Base-by-base conservation (phyloP, 345 rosid genomes). In the Citrus sp. region DNA sequence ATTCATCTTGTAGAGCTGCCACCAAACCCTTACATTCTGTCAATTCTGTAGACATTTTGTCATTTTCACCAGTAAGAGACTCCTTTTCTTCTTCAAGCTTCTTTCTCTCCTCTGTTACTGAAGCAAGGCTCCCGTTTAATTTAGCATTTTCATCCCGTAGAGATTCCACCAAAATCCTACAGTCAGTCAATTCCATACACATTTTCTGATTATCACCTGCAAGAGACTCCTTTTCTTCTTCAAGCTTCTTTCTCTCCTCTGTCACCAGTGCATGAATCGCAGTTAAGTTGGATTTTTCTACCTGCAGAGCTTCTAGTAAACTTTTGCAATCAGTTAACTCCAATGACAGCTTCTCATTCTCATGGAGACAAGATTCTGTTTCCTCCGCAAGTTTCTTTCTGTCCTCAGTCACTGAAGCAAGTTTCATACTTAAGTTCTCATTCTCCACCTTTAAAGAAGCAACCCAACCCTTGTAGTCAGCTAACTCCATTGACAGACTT, bases 311-410 rank as follows among this genome's bases (percentile, higher is more conserved):
- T 77, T 84, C 88, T 74, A 86, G 27, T 81, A 83, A 64, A 73
- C 56, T 87, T 86, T 87, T 86, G 87, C 86, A 86, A 70, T 87
- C 88, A 81, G 85, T 87, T 78, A 92, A 82, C 76, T 95, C 94
- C 69, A 65, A 77, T 75, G 66, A 68, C 74, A 95, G 77, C 78
- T 81, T 88, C 83, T 90, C 92, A 83, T 84, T 87, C 84, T 90
- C 89, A 60, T 60, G 71, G 67, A 83, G 69, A 34, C 55, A 60
- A 34, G 61, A 78, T 74, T 80, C 74, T 60, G 84, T 89, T 82
- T 89, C 90, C 75, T 87, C 90, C 22, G 64, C 83, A 67, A 86
- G 86, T 69, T 72, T 80, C 79, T 78, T 81, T 77, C 83, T 88
- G 87, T 91, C 93, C 71, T 87, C 89, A 14, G 82, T 82, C 78